These are phyloP conservation scores for Penicillium sp. DNA, from an alignment of 2,329 filamentous ascomycete genomes.

Conservation along the genomic window DNA sequence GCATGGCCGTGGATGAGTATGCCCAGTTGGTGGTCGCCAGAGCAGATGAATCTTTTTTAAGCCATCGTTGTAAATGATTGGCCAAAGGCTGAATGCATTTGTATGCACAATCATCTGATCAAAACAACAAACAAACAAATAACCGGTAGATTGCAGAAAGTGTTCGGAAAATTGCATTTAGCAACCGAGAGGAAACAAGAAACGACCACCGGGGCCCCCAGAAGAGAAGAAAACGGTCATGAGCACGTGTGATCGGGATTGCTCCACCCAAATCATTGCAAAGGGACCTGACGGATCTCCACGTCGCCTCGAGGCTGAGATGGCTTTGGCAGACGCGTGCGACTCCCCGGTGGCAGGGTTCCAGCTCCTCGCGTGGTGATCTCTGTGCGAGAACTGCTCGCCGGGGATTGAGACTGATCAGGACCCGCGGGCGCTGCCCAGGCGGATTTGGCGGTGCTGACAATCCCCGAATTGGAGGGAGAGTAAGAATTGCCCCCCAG, in stretches of 20 bases:
- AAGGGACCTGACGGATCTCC: constrained; percentile 23
- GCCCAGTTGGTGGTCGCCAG: too few species aligned
- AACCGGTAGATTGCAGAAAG: too few species aligned
- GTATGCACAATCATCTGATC: too few species aligned
- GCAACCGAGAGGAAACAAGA: too few species aligned
- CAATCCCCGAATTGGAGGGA: constrained; percentile 10
- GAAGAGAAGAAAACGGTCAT: not conserved
- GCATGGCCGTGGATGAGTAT: too few species aligned
- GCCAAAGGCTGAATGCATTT: too few species aligned
- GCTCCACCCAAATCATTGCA: constrained; percentile 1
- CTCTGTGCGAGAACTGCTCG: constrained; percentile 27
- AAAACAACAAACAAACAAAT: too few species aligned
- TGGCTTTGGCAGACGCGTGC: constrained; percentile 21
- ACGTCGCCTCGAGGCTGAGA: constrained; percentile 15
- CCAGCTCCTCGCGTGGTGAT: constrained; percentile 12
- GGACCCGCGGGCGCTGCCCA: constrained; percentile 15
- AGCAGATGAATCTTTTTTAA: too few species aligned
- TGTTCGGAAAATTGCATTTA: too few species aligned
- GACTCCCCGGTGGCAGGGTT: constrained; percentile 4
- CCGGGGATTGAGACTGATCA: constrained; percentile 12
- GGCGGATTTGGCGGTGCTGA: constrained; percentile 11
- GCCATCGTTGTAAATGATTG: too few species aligned
- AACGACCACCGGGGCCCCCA: too few species aligned
- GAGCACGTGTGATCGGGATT: not conserved
- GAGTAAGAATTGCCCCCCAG: constrained; percentile 12